Evolutionary conservation across 2,329 filamentous ascomycete species (phyloP).

Genomic region (Aspergillus intermedius): DNA sequence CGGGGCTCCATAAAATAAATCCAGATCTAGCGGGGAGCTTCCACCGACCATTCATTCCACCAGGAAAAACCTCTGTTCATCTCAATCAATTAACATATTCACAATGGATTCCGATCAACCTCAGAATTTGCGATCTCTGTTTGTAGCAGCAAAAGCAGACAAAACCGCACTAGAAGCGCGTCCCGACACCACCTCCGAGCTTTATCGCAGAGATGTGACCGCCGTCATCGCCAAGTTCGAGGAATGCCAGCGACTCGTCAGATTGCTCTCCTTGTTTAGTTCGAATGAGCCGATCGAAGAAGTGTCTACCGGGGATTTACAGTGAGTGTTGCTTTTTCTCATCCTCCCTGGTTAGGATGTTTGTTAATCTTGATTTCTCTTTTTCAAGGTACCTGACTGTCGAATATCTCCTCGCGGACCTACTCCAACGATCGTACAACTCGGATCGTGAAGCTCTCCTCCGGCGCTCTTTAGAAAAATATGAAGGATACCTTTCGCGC

Average conservation of each 20-base stretch:
- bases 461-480: constrained; percentile 58
- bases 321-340: constrained; percentile 42
- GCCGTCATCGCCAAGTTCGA: constrained; percentile 65
- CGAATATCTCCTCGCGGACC: constrained; percentile 71
- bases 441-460: constrained; percentile 60
- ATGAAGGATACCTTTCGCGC: constrained; percentile 70
- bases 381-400: constrained; percentile 62
- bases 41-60: background rate
- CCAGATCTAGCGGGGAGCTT: background rate
- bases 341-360: background rate
- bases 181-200: constrained; percentile 58
- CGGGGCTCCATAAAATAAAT: background rate
- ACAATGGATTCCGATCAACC: constrained; percentile 33
- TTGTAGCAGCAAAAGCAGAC: constrained; percentile 49
- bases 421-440: constrained; percentile 60
- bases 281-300: constrained; percentile 86
- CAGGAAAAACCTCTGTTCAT: background rate
- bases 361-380: constrained; percentile 15
- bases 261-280: constrained; percentile 75
- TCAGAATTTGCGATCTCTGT: constrained; percentile 51
- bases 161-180: constrained; percentile 55
- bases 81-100: background rate
- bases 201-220: constrained; percentile 62
- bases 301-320: constrained; percentile 73
- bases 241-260: constrained; percentile 62